Conservation (phyloP, 352 stramenopile genomes). For the Phytophthora pinifolia region DNA sequence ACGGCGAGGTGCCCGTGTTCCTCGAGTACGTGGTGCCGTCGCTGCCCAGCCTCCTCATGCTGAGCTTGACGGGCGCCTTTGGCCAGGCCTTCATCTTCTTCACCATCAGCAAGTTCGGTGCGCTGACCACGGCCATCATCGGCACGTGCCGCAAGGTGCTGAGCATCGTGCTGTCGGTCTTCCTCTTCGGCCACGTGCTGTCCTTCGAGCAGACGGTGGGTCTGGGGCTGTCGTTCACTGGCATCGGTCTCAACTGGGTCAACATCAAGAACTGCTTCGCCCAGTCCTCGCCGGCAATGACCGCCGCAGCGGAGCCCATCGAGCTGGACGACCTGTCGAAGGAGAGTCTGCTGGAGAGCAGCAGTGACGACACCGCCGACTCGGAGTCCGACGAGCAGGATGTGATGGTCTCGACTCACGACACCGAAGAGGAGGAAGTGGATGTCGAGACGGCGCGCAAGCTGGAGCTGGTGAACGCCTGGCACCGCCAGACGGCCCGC, state of each 20-base stretch:
- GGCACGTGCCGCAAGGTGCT: slow-evolving; percentile 86
- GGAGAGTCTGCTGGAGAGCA: slow-evolving; percentile 57
- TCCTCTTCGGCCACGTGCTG: slow-evolving; percentile 80
- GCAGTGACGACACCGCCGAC: slow-evolving; percentile 64
- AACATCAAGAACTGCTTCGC: slow-evolving; percentile 52
- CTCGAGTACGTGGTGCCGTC: slow-evolving; percentile 61
- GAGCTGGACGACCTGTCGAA: slow-evolving; percentile 44
- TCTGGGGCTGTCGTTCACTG: slow-evolving; percentile 62
- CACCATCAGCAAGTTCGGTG: slow-evolving; percentile 86
- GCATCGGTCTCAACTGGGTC: slow-evolving; percentile 83
- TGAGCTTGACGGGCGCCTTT: slow-evolving; percentile 75
- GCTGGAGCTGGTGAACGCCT: slow-evolving; percentile 69
- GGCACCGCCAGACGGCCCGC: slow-evolving; percentile 48
- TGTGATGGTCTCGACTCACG: slow-evolving; percentile 17
- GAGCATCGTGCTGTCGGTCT: slow-evolving; percentile 83
- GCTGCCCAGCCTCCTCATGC: slow-evolving; percentile 61
- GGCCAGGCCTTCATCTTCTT: slow-evolving; percentile 89
- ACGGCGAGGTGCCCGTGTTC: slow-evolving; percentile 64
- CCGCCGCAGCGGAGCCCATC: slow-evolving; percentile 9
- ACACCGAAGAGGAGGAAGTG: slow-evolving; percentile 31
- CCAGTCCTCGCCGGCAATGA: slow-evolving; percentile 28
- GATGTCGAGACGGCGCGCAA: slow-evolving; percentile 56
- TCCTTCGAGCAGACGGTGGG: slow-evolving; percentile 65
- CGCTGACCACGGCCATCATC: slow-evolving; percentile 84
- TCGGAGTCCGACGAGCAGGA: slow-evolving; percentile 58